A percentile compares a stretch with the other conserved stretches of the same genome.
These are phyloP conservation scores for Hemileia vastatrix DNA, from an alignment of 1,284 basidiomycete genomes.

Conservation along the genomic window DNA sequence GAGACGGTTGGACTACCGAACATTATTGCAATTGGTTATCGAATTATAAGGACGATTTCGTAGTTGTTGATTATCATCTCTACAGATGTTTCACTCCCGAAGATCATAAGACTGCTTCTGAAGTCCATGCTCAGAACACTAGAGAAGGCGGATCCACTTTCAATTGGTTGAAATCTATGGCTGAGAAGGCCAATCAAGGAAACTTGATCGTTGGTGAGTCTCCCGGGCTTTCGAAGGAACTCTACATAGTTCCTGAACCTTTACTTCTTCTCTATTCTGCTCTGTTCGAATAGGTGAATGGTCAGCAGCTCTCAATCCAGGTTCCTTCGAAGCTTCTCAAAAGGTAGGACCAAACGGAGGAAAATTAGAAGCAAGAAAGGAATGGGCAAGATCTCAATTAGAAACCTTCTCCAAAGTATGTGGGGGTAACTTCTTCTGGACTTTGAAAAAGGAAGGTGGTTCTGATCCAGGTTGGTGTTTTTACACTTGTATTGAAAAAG, in stretches of 20 bases:
- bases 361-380: constrained; percentile 50
- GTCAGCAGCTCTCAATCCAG: constrained; percentile 65
- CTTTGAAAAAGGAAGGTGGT: constrained; percentile 61
- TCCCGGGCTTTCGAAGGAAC: too few relatives aligned
- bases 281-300: constrained; percentile 54
- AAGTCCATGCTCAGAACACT: constrained; percentile 51
- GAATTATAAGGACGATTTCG: constrained; percentile 47
- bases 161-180: constrained; percentile 27
- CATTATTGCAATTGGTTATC: constrained; percentile 58
- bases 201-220: constrained; percentile 64
- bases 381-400: constrained; percentile 45
- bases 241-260: too few relatives aligned
- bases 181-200: constrained; percentile 52
- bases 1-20: constrained; percentile 67
- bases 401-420: constrained; percentile 56
- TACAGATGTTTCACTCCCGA: constrained; percentile 67
- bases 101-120: constrained; percentile 55
- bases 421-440: constrained; percentile 80
- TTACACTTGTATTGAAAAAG: too few relatives aligned
- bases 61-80: constrained; percentile 71
- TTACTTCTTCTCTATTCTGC: too few relatives aligned
- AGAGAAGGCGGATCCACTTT: constrained; percentile 29
- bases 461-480: constrained; percentile 71
- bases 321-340: too few relatives aligned
- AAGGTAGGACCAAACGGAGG: constrained; percentile 46